Base-by-base conservation (phyloP, 2,329 filamentous ascomycete genomes). In the Mycosphaerella sp. region DNA sequence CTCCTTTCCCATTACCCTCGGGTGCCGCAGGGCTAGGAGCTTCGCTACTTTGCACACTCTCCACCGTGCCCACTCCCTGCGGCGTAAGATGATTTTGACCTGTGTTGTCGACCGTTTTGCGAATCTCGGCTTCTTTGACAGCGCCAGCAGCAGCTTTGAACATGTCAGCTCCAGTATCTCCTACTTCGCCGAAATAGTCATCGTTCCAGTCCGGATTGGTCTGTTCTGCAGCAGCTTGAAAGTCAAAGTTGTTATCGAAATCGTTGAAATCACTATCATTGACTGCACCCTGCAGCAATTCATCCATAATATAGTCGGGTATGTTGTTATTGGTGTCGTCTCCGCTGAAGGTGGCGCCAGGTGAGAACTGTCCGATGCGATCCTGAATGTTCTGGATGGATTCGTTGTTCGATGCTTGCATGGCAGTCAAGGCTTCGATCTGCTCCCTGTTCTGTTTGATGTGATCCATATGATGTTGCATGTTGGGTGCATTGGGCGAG, bases 341-440 rank as follows among this genome's bases (percentile, higher is more conserved):
- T 9, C 46, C 34, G 36, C 46, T 40, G 6, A 53, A 56, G 12
- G 45, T 44, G 12, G 42, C 44, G 29, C 32, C 51, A 21, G 51
- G 45, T 17, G 53, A 55, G 26, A 56, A 49, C 14, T 48, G 49
- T 17, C 53, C 56, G 23, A 59, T 48, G 17, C 48, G 41, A 29
- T 59, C 79, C 56, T 86, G 84, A 65, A 95, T 90, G 56, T 92
- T 84, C 23, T 82, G 81, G 17, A 51, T 51, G 3, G 40, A 45
- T 32, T 51, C 40, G 34, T 51, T 51, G 31, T 41, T 51, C 6
- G 48, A 51, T 9, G 48, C 48, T 66, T 95, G 88, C 64, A 95
- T 76, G 42, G 84, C 85, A 59, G 88, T 82, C 2, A 97, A 77
- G 31, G 86, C 80, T 48, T 93, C 87, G 29, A 96, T 80, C 58